Evolutionary conservation across 129 eudicot species (phyloP).

Genomic region (Lactuca saligna): DNA sequence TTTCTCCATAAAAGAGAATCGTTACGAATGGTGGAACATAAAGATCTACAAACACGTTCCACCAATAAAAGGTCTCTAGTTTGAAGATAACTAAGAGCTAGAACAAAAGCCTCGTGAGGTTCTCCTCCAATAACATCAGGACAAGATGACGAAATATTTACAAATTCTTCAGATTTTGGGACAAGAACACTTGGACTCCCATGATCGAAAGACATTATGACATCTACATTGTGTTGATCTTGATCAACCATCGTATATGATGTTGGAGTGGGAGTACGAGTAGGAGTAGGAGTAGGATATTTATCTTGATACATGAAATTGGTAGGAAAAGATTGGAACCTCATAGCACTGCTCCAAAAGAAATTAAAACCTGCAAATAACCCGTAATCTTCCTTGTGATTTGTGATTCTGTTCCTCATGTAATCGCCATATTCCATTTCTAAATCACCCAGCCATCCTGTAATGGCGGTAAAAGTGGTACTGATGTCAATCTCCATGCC

Average conservation of each 20-base stretch:
- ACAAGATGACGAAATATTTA: constrained; percentile 16
- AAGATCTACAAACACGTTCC: constrained; percentile 72
- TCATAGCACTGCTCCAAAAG: constrained; percentile 48
- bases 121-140: constrained; percentile 38
- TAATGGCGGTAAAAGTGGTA: constrained; percentile 63
- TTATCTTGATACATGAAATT: constrained; percentile 26
- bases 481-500: constrained; percentile 75
- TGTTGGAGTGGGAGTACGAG: not conserved
- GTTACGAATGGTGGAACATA: constrained; percentile 46
- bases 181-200: constrained; percentile 28
- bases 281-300: not conserved
- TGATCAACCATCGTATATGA: not conserved
- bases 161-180: constrained; percentile 10
- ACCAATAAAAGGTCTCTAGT: constrained; percentile 61
- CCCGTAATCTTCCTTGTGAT: constrained; percentile 39
- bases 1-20: constrained; percentile 75
- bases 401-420: constrained; percentile 35
- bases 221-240: constrained; percentile 12
- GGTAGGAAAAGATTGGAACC: constrained; percentile 45
- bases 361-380: constrained; percentile 58
- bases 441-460: constrained; percentile 67
- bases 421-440: constrained; percentile 54
- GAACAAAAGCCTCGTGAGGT: constrained; percentile 60
- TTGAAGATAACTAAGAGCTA: constrained; percentile 67
- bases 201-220: constrained; percentile 22